A percentile compares a stretch with the other conserved stretches of the same genome.
These are phyloP conservation scores for Backusella parvicylindrica DNA, from an alignment of 192 early-diverging fungal species.

Conservation along the genomic window DNA sequence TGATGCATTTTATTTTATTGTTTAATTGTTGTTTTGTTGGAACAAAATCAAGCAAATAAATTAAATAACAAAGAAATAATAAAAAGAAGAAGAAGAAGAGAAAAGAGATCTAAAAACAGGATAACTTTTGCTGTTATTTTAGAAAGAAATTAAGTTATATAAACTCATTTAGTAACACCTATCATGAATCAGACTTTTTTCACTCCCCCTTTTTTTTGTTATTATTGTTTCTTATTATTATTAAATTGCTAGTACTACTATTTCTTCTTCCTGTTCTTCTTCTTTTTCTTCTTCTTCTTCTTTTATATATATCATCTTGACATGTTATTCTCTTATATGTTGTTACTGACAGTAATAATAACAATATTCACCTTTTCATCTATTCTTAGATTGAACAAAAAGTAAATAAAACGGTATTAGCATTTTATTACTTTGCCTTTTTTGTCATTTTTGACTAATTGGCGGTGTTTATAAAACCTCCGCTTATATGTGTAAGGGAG, in stretches of 20 bases:
- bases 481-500: not conserved
- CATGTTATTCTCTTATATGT: not conserved
- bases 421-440: not conserved
- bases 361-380: not conserved
- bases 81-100: not conserved
- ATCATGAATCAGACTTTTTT: not conserved
- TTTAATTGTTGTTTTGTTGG: not conserved
- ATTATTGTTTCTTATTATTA: not conserved
- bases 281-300: not conserved
- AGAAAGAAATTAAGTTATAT: slow-evolving; percentile 6
- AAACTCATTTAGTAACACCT: slow-evolving; percentile 1
- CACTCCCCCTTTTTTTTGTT: not conserved
- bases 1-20: slow-evolving; percentile 20
- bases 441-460: not conserved
- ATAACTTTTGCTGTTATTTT: not conserved
- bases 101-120: not conserved
- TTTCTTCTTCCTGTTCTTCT: not conserved
- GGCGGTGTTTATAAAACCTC: slow-evolving; percentile 4
- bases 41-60: not conserved
- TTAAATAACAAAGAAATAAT: not conserved
- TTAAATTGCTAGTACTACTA: not conserved
- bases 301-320: not conserved
- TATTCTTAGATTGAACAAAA: not conserved
- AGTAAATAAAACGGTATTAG: not conserved
- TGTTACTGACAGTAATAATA: not conserved